These are phyloP conservation scores for Xylaria grammica DNA, from an alignment of 495 filamentous ascomycete genomes.

Conservation along the genomic window DNA sequence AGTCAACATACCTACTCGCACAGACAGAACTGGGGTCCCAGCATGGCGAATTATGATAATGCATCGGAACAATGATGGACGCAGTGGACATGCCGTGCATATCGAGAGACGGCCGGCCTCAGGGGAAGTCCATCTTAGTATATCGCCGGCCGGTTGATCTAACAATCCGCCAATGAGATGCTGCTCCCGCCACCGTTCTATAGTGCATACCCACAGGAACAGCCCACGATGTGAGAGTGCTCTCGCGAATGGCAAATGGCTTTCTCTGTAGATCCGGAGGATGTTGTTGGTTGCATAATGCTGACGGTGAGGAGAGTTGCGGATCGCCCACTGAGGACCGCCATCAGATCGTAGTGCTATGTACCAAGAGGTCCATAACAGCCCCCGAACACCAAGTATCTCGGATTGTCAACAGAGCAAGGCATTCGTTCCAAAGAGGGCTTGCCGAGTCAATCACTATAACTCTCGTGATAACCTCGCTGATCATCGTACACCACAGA, in stretches of 20 bases:
- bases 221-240: background rate
- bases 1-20: no score
- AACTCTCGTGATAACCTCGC: background rate
- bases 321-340: background rate
- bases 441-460: background rate
- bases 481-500: constrained; percentile 5
- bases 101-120: constrained; percentile 2
- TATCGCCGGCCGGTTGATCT: constrained; percentile 7
- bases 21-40: constrained; percentile 3
- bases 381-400: background rate
- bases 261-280: constrained; percentile 8
- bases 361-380: background rate
- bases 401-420: background rate
- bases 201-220: background rate
- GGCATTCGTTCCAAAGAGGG: background rate
- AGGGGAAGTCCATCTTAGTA: constrained; percentile 11
- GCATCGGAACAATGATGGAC: constrained; percentile 7
- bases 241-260: background rate
- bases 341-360: background rate
- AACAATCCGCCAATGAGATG: constrained; percentile 15
- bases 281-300: constrained; percentile 12
- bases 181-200: background rate
- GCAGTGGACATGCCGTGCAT: constrained; percentile 3
- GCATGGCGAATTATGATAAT: background rate
- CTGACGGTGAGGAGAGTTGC: background rate